Conservation (phyloP, 768 basidiomycete genomes). For the Tulasnella sp. region DNA sequence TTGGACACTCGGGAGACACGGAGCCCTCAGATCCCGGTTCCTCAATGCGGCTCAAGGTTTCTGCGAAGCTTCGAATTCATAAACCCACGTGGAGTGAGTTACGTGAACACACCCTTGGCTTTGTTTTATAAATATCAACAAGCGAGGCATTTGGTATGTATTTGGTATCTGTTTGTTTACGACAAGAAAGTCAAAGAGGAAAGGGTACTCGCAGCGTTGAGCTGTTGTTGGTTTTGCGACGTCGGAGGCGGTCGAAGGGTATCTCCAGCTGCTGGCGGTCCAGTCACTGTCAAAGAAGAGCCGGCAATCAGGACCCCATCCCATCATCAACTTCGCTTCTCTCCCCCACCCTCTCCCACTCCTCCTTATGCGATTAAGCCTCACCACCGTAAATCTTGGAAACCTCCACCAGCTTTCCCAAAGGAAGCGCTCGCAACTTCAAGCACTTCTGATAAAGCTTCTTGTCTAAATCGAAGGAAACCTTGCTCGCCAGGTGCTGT, state of each 20-base stretch:
- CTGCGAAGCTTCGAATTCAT: not conserved
- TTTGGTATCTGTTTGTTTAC: too few species aligned
- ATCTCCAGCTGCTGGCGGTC: too few species aligned
- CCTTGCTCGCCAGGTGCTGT: slow-evolving; percentile 64
- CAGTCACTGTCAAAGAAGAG: too few species aligned
- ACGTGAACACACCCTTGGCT: not conserved
- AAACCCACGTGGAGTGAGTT: not conserved
- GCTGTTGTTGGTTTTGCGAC: too few species aligned
- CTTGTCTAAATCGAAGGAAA: slow-evolving; percentile 60
- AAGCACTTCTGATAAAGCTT: slow-evolving; percentile 67
- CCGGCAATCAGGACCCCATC: not conserved
- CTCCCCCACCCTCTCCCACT: not conserved
- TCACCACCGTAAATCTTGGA: not conserved
- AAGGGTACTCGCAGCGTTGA: too few species aligned
- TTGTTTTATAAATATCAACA: not conserved
- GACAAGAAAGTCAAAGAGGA: too few species aligned
- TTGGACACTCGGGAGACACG: not conserved
- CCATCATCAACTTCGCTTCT: not conserved
- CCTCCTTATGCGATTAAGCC: not conserved
- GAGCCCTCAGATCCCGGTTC: not conserved
- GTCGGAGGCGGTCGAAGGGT: too few species aligned
- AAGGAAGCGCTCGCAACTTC: slow-evolving; percentile 52
- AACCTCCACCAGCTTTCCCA: slow-evolving; percentile 3
- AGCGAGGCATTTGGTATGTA: too few species aligned
- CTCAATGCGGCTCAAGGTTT: not conserved